A percentile compares a stretch with the other conserved stretches of the same genome.
Conservation (phyloP, 2,329 filamentous ascomycete genomes). For the Fusarium udum region DNA sequence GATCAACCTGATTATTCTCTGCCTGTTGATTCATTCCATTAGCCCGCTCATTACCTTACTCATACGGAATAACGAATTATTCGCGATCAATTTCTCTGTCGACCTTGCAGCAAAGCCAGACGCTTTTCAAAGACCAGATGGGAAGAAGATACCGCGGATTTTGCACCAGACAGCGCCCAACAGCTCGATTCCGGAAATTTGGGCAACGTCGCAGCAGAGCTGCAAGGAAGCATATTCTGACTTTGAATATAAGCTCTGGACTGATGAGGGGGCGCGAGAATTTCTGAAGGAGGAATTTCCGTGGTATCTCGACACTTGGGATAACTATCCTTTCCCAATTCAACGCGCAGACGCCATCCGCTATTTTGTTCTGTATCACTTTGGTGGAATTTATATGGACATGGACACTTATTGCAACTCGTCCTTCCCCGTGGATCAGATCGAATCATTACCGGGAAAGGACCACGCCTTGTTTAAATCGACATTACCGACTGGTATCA, state of each 20-base stretch:
- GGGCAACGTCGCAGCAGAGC: not conserved
- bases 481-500: not conserved
- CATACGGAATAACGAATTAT: not conserved
- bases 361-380: not conserved
- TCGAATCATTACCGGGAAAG: not conserved
- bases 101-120: not conserved
- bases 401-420: not conserved
- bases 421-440: not conserved
- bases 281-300: not conserved
- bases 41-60: not conserved
- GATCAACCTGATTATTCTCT: not conserved
- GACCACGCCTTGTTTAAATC: not conserved
- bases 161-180: not conserved
- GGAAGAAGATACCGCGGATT: not conserved
- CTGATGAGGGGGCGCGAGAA: not conserved
- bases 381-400: not conserved
- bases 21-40: not conserved
- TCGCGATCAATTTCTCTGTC: not conserved
- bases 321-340: not conserved
- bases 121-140: not conserved
- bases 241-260: not conserved
- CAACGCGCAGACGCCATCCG: not conserved
- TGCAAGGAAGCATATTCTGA: not conserved
- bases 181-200: not conserved
- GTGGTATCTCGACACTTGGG: not conserved